Conservation (phyloP, 148 eudicot genomes). For the Diospyros lotus region DNA sequence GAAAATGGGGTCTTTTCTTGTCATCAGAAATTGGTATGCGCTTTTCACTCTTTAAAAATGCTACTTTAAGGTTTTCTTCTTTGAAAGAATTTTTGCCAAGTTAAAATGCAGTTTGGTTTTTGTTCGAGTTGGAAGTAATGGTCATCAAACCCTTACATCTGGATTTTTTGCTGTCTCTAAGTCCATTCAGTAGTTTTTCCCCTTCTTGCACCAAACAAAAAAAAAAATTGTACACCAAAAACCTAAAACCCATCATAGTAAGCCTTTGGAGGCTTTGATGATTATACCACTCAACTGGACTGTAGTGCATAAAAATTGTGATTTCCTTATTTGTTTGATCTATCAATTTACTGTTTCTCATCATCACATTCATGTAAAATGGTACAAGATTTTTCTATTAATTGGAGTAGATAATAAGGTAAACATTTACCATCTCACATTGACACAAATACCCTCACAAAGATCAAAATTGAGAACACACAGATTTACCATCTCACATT, state of each 20-base stretch:
- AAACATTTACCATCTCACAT: neutral
- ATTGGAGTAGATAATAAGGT: neutral
- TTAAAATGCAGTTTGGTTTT: neutral
- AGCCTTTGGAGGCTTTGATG: neutral
- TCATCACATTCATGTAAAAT: neutral
- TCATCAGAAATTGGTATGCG: conserved; percentile 22
- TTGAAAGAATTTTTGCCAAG: neutral
- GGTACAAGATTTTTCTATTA: neutral
- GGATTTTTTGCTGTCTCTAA: neutral
- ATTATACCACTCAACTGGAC: neutral
- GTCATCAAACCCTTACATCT: neutral
- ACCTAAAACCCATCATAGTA: neutral
- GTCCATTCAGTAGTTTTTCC: neutral
- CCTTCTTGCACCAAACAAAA: neutral
- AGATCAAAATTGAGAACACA: neutral
- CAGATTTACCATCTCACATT: no score
- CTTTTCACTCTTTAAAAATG: conserved; percentile 4
- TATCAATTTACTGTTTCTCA: neutral
- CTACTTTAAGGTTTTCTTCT: neutral
- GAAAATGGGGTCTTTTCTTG: conserved; percentile 19
- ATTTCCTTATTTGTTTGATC: neutral
- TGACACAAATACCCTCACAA: neutral
- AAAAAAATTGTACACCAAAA: neutral
- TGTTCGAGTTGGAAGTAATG: neutral
- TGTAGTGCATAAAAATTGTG: neutral